A percentile compares a stretch with the other conserved stretches of the same genome.
phyloP scores from a whole-genome alignment of 192 early-diverging fungal species.

The Coemansia sp. region DNA sequence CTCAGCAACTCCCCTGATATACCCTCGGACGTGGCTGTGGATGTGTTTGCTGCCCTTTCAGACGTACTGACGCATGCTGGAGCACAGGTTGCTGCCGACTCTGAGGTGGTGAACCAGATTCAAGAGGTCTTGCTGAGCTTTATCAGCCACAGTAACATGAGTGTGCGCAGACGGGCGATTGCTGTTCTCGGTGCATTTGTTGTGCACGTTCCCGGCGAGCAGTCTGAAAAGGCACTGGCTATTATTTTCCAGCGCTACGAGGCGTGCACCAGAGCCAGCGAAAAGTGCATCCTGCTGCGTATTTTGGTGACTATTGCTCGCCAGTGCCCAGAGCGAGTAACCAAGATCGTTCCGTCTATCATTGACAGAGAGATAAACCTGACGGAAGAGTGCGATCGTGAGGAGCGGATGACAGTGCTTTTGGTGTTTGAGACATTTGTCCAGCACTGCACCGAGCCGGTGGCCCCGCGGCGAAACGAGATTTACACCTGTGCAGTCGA shows the following conservation, averaged over 20 bases:
- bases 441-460: slow-evolving; percentile 19
- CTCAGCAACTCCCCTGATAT: slow-evolving; percentile 17
- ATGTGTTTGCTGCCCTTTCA: slow-evolving; percentile 38
- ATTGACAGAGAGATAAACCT: slow-evolving; percentile 27
- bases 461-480: slow-evolving; percentile 9
- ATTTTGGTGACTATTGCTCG: slow-evolving; percentile 47
- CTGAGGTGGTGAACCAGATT: slow-evolving; percentile 15
- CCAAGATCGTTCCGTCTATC: slow-evolving; percentile 16
- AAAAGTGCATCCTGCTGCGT: slow-evolving; percentile 31
- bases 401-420: slow-evolving; percentile 30
- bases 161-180: slow-evolving; percentile 38
- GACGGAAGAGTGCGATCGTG: slow-evolving; percentile 30
- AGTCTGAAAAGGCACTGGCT: slow-evolving; percentile 32
- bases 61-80: slow-evolving; percentile 31
- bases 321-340: slow-evolving; percentile 33
- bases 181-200: slow-evolving; percentile 44
- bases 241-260: slow-evolving; percentile 41
- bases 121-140: slow-evolving; percentile 29
- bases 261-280: slow-evolving; percentile 19
- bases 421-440: slow-evolving; percentile 44
- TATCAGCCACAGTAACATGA: slow-evolving; percentile 20
- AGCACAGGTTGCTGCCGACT: slow-evolving; percentile 22
- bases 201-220: slow-evolving; percentile 31
- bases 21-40: slow-evolving; percentile 13
- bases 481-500: slow-evolving; percentile 26